phyloP scores from a whole-genome alignment of 2,329 filamentous ascomycete genomes.

The Cylindrodendrum hubeiense region DNA sequence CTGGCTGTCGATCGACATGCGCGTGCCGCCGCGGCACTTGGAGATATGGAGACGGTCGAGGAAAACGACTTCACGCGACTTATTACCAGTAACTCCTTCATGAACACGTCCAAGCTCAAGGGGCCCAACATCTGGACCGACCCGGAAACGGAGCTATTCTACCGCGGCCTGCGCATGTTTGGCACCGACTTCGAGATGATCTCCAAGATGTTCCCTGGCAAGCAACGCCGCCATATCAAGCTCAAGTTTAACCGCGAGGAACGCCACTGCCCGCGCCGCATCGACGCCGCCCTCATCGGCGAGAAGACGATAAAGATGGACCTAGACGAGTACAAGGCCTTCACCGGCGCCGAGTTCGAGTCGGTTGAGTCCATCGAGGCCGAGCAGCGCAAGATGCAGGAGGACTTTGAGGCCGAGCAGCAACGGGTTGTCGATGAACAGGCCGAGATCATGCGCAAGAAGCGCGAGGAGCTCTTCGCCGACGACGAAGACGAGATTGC shows the following conservation, averaged over 20 bases:
- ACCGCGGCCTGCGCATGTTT: constrained; percentile 79
- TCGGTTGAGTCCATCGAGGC: constrained; percentile 67
- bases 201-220: constrained; percentile 78
- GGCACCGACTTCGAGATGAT: constrained; percentile 89
- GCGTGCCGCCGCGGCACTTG: constrained; percentile 64
- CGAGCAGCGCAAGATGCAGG: constrained; percentile 63
- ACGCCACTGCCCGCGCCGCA: constrained; percentile 70
- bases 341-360: constrained; percentile 66
- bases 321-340: constrained; percentile 70
- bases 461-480: constrained; percentile 63
- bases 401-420: constrained; percentile 59
- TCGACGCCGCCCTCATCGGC: constrained; percentile 74
- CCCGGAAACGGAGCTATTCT: constrained; percentile 81
- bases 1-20: constrained; percentile 78
- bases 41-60: constrained; percentile 73
- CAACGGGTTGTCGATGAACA: constrained; percentile 59
- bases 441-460: constrained; percentile 60
- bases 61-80: constrained; percentile 83
- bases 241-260: constrained; percentile 88
- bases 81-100: constrained; percentile 77
- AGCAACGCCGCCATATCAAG: constrained; percentile 81
- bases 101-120: constrained; percentile 70
- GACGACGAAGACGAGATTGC: constrained; percentile 49
- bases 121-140: constrained; percentile 77
- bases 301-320: constrained; percentile 69